Conservation (phyloP, 805 yeast species). For the Candida piceae region DNA sequence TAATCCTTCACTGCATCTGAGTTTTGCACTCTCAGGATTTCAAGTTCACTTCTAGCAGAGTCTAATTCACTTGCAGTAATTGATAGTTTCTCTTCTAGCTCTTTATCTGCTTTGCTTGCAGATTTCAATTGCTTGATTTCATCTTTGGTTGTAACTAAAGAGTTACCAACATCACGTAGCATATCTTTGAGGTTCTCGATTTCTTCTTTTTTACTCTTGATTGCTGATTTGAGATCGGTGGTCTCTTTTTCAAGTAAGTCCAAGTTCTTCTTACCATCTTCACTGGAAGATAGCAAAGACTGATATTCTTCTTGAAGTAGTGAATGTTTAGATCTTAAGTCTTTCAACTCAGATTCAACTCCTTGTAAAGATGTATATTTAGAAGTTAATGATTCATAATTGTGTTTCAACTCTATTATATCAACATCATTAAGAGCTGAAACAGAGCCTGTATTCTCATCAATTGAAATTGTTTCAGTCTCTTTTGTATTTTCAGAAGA, state of each 20-base stretch:
- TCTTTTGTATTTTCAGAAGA: constrained; percentile 15
- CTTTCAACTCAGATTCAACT: constrained; percentile 5
- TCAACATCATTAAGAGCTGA: constrained; percentile 9
- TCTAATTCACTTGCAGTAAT: constrained; percentile 17
- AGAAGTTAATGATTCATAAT: constrained; percentile 14
- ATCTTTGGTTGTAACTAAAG: constrained; percentile 66
- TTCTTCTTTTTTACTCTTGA: constrained; percentile 52
- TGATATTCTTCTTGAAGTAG: constrained; percentile 2
- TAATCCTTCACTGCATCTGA: constrained; percentile 32
- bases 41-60: constrained; percentile 17
- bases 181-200: constrained; percentile 68
- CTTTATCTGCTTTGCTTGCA: not conserved
- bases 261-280: not conserved
- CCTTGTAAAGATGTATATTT: constrained; percentile 6
- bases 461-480: constrained; percentile 12
- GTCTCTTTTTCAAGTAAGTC: constrained; percentile 9
- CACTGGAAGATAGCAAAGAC: not conserved
- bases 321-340: constrained; percentile 4
- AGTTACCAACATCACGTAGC: constrained; percentile 73
- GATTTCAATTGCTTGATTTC: constrained; percentile 38
- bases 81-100: constrained; percentile 1
- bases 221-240: constrained; percentile 21
- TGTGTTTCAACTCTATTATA: constrained; percentile 22
- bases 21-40: constrained; percentile 32
- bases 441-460: not conserved